Conservation (phyloP, 2,329 filamentous ascomycete genomes). For the Penicillium occitanis region DNA sequence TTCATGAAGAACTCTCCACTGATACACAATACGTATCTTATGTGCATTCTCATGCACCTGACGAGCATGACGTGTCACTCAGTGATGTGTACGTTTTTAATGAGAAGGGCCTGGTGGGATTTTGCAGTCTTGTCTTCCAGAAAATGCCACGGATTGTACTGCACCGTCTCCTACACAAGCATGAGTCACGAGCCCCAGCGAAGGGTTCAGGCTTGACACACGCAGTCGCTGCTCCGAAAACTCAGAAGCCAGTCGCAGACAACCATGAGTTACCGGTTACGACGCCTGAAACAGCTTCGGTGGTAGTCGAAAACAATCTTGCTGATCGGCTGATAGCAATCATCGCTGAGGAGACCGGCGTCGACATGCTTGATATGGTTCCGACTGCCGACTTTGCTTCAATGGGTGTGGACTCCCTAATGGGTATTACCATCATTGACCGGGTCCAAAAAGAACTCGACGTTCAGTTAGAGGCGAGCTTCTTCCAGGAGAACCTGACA, state of each 20-base stretch:
- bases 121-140: not conserved
- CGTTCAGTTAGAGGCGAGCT: not conserved
- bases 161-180: not conserved
- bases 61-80: not conserved
- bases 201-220: not conserved
- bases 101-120: not conserved
- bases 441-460: not conserved
- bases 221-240: not conserved
- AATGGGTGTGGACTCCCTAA: not conserved
- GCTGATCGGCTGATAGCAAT: not conserved
- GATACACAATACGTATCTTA: not conserved
- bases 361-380: not conserved
- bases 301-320: not conserved
- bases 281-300: not conserved
- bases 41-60: not conserved
- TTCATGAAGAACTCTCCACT: not conserved
- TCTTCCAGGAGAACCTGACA: not conserved
- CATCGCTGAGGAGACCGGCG: not conserved
- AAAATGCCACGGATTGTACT: not conserved
- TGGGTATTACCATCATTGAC: not conserved
- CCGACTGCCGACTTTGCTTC: not conserved
- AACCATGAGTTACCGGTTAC: not conserved
- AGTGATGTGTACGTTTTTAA: not conserved
- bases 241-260: not conserved
- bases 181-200: not conserved